phyloP scores from a whole-genome alignment of 1,139 yeast species.

The Debaryomyces subglobosus region DNA sequence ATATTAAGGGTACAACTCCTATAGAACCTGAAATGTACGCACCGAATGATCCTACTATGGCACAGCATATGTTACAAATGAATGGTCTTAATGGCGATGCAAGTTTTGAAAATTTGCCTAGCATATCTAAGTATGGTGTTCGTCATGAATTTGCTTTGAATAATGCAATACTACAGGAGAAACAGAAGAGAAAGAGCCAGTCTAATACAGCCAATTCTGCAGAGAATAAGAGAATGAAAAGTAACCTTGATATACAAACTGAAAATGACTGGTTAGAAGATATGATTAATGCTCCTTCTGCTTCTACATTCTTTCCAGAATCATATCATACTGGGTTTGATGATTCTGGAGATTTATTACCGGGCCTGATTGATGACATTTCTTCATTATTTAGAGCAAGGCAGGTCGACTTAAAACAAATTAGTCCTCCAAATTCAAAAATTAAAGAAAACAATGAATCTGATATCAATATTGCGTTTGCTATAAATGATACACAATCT shows the following conservation, averaged over 20 bases:
- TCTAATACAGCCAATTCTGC: not conserved
- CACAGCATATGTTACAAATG: slow-evolving; percentile 25
- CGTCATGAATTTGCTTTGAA: slow-evolving; percentile 7
- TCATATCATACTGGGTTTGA: slow-evolving; percentile 64
- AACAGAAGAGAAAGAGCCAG: slow-evolving; percentile 1
- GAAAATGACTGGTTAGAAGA: slow-evolving; percentile 68
- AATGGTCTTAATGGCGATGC: slow-evolving; percentile 28
- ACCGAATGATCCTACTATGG: slow-evolving; percentile 26
- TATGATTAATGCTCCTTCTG: slow-evolving; percentile 65
- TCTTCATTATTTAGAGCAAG: slow-evolving; percentile 60
- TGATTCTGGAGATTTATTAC: slow-evolving; percentile 30
- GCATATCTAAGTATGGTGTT: slow-evolving; percentile 23
- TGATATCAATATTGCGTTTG: slow-evolving; percentile 8
- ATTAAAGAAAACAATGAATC: slow-evolving; percentile 7
- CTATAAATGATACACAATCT: slow-evolving; percentile 15
- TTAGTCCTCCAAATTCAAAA: slow-evolving; percentile 16
- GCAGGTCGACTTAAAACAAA: slow-evolving; percentile 58
- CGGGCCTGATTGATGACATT: slow-evolving; percentile 30
- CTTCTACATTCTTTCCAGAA: slow-evolving; percentile 47
- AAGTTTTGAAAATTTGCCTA: not conserved
- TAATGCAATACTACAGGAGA: not conserved
- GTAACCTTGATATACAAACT: not conserved
- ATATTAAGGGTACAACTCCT: slow-evolving; percentile 41
- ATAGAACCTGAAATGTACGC: slow-evolving; percentile 35
- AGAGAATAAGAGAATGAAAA: not conserved